These are phyloP conservation scores for Nectriaceae sp. DNA, from an alignment of 2,329 filamentous ascomycete genomes.

Conservation along the genomic window DNA sequence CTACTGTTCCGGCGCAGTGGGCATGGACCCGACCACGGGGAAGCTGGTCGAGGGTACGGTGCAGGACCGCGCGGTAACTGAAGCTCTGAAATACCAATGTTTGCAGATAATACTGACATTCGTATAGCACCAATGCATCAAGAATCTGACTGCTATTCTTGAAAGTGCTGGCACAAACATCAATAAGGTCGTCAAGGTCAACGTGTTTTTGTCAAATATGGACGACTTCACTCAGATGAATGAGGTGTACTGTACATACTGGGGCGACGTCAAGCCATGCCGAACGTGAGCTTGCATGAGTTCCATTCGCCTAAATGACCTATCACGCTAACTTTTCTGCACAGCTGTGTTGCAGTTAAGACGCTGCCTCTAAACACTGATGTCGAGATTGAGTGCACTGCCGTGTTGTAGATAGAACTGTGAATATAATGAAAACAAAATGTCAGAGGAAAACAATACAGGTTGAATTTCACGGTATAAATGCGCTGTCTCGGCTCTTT, in stretches of 20 bases:
- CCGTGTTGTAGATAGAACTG: constrained; percentile 30
- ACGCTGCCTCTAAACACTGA: constrained; percentile 35
- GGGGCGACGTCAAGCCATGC: constrained; percentile 52
- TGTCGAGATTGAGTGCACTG: constrained; percentile 38
- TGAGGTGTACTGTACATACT: constrained; percentile 70
- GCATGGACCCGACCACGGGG: constrained; percentile 59
- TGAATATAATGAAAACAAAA: too few species aligned
- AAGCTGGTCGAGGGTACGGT: constrained; percentile 65
- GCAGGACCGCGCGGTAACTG: constrained; percentile 59
- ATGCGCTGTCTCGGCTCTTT: too few species aligned
- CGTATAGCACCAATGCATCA: constrained; percentile 60
- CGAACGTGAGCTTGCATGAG: constrained; percentile 45
- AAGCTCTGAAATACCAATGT: not conserved
- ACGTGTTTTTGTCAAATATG: constrained; percentile 74
- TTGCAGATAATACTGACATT: not conserved
- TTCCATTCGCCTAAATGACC: not conserved
- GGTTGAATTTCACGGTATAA: too few species aligned
- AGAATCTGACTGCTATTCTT: constrained; percentile 71
- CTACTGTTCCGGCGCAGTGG: constrained; percentile 73
- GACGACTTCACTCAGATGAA: constrained; percentile 76
- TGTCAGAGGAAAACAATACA: too few species aligned
- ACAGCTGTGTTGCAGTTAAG: constrained; percentile 39
- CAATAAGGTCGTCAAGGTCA: constrained; percentile 69
- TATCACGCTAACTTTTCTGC: not conserved
- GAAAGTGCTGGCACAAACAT: constrained; percentile 67